These are phyloP conservation scores for Croton setiger DNA, from an alignment of 441 rosid species.

Conservation along the genomic window DNA sequence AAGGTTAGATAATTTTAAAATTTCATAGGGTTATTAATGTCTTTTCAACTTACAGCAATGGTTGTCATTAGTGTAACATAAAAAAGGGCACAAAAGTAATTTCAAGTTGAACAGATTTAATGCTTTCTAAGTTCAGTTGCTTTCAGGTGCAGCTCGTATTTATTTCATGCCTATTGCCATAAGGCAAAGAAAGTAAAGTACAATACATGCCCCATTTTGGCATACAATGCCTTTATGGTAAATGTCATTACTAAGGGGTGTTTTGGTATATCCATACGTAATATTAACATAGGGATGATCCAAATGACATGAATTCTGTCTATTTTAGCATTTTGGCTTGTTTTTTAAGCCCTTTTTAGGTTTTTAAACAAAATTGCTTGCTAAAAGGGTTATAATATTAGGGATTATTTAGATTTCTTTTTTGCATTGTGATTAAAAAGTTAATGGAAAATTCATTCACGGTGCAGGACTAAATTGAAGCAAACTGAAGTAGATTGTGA, in stretches of 20 bases:
- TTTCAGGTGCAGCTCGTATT: neutral
- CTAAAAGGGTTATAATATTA: too few species aligned
- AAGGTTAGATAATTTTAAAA: constrained; percentile 39
- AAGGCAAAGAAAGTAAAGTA: neutral
- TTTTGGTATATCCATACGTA: neutral
- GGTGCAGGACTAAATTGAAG: constrained; percentile 77
- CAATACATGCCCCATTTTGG: neutral
- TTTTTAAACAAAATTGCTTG: too few species aligned
- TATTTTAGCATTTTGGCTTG: too few species aligned
- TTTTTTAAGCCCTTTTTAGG: too few species aligned
- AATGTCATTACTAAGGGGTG: neutral
- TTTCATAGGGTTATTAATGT: constrained; percentile 17
- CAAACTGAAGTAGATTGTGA: constrained; percentile 96
- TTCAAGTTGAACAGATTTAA: neutral
- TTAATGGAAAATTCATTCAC: too few species aligned
- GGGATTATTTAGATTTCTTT: too few species aligned
- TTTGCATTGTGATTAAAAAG: too few species aligned
- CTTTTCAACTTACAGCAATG: neutral
- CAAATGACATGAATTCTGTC: too few species aligned
- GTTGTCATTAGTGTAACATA: neutral
- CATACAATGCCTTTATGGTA: neutral
- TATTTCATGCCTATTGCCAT: neutral
- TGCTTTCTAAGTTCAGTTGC: neutral
- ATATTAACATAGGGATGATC: too few species aligned
- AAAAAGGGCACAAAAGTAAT: neutral